These are phyloP conservation scores for Gliomastix tumulicola DNA, from an alignment of 2,329 filamentous ascomycete species.

Conservation along the genomic window DNA sequence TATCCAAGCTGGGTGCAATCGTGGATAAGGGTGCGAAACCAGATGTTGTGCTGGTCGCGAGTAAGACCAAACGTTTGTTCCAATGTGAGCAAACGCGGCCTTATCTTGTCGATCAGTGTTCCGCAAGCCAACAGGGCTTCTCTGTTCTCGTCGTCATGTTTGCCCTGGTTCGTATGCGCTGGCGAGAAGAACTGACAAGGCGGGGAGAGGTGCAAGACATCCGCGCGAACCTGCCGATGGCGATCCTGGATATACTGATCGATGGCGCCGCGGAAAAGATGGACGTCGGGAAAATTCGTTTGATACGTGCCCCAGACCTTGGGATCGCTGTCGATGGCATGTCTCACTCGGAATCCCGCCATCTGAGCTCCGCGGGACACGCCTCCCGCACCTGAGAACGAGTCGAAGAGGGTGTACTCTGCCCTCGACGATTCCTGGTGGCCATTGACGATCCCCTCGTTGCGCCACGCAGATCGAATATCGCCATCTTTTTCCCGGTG, in stretches of 20 bases:
- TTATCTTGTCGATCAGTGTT: slow-evolving; percentile 47
- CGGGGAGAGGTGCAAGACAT: slow-evolving; percentile 68
- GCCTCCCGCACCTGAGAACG: slow-evolving; percentile 69
- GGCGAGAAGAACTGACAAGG: slow-evolving; percentile 74
- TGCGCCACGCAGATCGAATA: no score
- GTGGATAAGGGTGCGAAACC: slow-evolving; percentile 53
- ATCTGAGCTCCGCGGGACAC: slow-evolving; percentile 55
- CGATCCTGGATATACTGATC: slow-evolving; percentile 37
- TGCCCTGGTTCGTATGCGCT: slow-evolving; percentile 62
- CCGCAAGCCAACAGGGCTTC: slow-evolving; percentile 48
- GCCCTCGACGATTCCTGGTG: no score
- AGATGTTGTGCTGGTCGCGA: slow-evolving; percentile 40
- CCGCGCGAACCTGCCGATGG: slow-evolving; percentile 35
- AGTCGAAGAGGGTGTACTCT: slow-evolving; percentile 64
- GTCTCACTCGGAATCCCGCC: slow-evolving; percentile 50
- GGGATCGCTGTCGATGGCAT: slow-evolving; percentile 56
- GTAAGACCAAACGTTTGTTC: slow-evolving; percentile 72
- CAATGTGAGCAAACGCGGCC: slow-evolving; percentile 65
- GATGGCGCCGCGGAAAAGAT: slow-evolving; percentile 39
- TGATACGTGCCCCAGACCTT: slow-evolving; percentile 51
- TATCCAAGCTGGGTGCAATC: slow-evolving; percentile 61
- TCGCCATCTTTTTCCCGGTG: no score
- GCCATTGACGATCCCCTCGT: no score
- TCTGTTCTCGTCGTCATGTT: slow-evolving; percentile 63
- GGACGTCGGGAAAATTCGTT: slow-evolving; percentile 46